These are phyloP conservation scores for Eucalyptus marginata DNA, from an alignment of 345 rosid species.

Conservation along the genomic window DNA sequence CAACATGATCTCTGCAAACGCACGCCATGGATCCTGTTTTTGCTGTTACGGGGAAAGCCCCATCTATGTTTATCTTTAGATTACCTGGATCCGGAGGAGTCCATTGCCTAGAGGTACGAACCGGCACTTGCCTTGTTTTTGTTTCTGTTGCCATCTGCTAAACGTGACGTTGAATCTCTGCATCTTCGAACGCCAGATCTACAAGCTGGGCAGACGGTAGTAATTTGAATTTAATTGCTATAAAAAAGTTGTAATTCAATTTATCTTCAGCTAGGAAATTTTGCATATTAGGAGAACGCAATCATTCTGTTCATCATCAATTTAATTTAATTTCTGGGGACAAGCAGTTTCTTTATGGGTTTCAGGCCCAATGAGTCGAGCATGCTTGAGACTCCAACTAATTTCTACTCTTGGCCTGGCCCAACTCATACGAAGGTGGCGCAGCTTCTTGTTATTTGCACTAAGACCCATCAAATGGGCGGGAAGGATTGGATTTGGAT, in stretches of 20 bases:
- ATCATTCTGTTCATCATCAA: neutral
- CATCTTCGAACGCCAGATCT: too few relatives aligned
- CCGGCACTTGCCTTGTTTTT: too few relatives aligned
- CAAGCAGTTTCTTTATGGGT: neutral
- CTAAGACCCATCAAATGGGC: neutral
- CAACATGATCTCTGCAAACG: too few relatives aligned
- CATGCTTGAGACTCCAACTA: neutral
- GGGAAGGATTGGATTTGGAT: accelerated
- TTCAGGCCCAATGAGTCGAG: neutral
- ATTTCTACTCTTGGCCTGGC: neutral
- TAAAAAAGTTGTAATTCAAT: neutral
- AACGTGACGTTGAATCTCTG: too few relatives aligned
- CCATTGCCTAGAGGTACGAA: too few relatives aligned
- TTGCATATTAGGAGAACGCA: neutral
- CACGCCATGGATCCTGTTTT: too few relatives aligned
- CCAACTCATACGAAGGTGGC: neutral
- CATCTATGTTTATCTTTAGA: too few relatives aligned
- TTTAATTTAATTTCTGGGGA: neutral
- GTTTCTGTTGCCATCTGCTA: too few relatives aligned
- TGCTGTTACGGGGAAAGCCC: too few relatives aligned
- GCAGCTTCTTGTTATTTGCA: neutral
- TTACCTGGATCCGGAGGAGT: too few relatives aligned
- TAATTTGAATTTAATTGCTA: too few relatives aligned
- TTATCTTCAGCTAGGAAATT: neutral
- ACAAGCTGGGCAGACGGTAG: too few relatives aligned